Percentiles rank a stretch among this genome's conserved stretches.
These are phyloP conservation scores for Climacium dendroides DNA, from an alignment of 225 moss, liverwort and hornwort species.

Conservation along the genomic window DNA sequence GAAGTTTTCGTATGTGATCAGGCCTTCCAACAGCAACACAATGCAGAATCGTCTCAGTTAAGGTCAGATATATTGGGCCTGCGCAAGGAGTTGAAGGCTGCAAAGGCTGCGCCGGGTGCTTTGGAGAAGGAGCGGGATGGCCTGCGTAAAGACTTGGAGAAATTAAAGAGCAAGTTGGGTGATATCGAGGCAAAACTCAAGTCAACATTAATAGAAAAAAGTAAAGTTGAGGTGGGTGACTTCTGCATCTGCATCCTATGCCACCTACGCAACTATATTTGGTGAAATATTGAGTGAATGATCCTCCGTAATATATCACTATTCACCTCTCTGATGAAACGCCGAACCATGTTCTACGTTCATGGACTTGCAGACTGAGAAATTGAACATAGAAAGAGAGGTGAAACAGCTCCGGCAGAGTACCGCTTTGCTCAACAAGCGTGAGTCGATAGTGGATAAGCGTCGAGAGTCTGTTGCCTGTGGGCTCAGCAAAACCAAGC, in stretches of 20 bases:
- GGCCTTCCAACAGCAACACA: conserved; percentile 41
- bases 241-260: neutral
- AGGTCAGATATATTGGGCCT: conserved; percentile 58
- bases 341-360: neutral
- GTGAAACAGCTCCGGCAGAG: conserved; percentile 87
- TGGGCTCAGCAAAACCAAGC: conserved; percentile 69
- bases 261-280: neutral
- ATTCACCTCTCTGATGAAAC: neutral
- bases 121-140: conserved; percentile 81
- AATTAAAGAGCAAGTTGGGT: conserved; percentile 63
- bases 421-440: conserved; percentile 73
- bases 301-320: neutral
- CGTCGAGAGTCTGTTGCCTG: conserved; percentile 74
- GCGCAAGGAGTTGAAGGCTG: conserved; percentile 62
- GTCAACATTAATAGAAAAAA: conserved; percentile 73
- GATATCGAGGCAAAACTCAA: conserved; percentile 87
- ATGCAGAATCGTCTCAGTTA: conserved; percentile 53
- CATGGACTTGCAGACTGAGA: conserved; percentile 58
- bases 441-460: conserved; percentile 80
- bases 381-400: conserved; percentile 75
- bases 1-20: neutral
- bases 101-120: conserved; percentile 55
- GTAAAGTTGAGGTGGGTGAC: conserved; percentile 69
- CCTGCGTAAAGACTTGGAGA: conserved; percentile 69
- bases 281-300: neutral